phyloP scores from a whole-genome alignment of 495 filamentous ascomycete genomes.

The Daldinia grandis region DNA sequence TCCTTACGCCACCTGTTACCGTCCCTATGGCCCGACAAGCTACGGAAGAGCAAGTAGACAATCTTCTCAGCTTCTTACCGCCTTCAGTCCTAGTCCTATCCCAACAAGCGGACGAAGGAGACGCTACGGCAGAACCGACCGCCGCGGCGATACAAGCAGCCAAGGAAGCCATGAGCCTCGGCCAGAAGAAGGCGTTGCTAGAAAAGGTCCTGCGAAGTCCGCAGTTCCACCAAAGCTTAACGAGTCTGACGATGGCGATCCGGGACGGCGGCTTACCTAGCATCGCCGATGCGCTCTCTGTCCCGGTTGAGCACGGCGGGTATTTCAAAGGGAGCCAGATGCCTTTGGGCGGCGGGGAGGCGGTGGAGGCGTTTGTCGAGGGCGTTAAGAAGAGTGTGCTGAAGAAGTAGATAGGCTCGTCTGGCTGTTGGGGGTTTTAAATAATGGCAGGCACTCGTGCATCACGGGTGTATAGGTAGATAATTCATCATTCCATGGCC shows the following conservation, averaged over 20 bases:
- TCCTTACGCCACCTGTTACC: conserved; percentile 78
- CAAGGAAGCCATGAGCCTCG: conserved; percentile 73
- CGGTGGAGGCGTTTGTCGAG: conserved; percentile 87
- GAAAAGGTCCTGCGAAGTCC: conserved; percentile 86
- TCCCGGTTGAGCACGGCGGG: conserved; percentile 83
- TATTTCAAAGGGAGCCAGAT: conserved; percentile 76
- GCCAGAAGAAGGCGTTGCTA: conserved; percentile 83
- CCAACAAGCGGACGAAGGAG: conserved; percentile 65
- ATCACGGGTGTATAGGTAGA: neutral
- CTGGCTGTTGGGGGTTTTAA: neutral
- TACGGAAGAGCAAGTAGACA: conserved; percentile 70
- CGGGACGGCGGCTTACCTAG: conserved; percentile 92
- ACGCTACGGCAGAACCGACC: conserved; percentile 64
- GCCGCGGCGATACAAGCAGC: conserved; percentile 73
- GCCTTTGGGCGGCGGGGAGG: conserved; percentile 87
- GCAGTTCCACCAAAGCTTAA: conserved; percentile 87
- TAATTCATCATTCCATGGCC: neutral
- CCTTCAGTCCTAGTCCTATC: conserved; percentile 70
- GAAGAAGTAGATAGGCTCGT: conserved; percentile 50
- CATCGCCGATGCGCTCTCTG: conserved; percentile 83
- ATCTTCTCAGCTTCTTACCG: conserved; percentile 79
- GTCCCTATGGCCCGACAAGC: conserved; percentile 77
- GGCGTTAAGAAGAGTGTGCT: conserved; percentile 83
- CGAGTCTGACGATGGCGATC: conserved; percentile 84
- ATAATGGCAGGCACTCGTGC: neutral